These are phyloP conservation scores for Chenopodium berlandieri DNA, from an alignment of 148 eudicot genomes.

Conservation along the genomic window DNA sequence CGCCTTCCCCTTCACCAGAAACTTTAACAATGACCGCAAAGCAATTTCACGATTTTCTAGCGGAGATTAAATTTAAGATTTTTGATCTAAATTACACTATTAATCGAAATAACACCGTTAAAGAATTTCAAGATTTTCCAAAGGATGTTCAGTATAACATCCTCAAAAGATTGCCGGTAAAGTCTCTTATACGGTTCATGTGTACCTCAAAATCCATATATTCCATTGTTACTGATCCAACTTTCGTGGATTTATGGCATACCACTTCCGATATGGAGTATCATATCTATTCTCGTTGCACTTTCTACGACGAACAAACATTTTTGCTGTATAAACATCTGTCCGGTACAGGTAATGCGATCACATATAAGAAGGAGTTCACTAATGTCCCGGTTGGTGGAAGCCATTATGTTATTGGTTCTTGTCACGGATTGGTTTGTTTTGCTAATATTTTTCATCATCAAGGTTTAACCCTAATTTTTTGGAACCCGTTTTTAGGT, in stretches of 20 bases:
- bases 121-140: not conserved
- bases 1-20: too few relatives aligned
- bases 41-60: too few relatives aligned
- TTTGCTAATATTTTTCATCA: conserved; percentile 4
- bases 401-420: conserved; percentile 11
- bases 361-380: not conserved
- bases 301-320: not conserved
- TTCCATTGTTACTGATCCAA: not conserved
- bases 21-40: too few relatives aligned
- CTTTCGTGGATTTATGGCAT: not conserved
- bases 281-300: conserved; percentile 9
- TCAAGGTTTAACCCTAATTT: not conserved
- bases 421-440: conserved; percentile 13
- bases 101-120: too few relatives aligned
- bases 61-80: too few relatives aligned
- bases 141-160: conserved; percentile 3
- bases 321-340: not conserved
- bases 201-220: conserved; percentile 3
- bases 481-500: conserved; percentile 27
- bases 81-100: too few relatives aligned
- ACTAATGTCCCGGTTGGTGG: not conserved
- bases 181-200: not conserved
- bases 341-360: too few relatives aligned
- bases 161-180: not conserved
- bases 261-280: not conserved